phyloP scores from a whole-genome alignment of 1,284 basidiomycete genomes.

The Apiotrichum veenhuisii region DNA sequence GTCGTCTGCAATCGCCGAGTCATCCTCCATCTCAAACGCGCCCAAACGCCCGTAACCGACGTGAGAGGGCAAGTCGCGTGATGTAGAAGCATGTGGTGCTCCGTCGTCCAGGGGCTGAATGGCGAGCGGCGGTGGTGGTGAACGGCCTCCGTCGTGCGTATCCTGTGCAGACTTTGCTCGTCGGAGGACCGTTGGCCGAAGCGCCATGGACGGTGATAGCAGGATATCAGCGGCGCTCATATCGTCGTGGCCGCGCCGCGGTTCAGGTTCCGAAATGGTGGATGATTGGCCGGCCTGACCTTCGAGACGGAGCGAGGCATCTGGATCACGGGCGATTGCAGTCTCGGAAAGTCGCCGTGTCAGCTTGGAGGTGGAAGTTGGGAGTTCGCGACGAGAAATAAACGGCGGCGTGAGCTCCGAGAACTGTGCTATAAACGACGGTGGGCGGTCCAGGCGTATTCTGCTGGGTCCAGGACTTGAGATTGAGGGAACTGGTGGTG shows the following conservation, averaged over 20 bases:
- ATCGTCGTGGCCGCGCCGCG: background rate
- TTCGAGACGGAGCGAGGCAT: constrained; percentile 1
- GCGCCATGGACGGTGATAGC: background rate
- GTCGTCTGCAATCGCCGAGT: constrained; percentile 15
- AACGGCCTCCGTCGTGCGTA: background rate
- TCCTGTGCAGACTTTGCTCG: constrained; percentile 18
- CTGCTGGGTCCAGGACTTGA: background rate
- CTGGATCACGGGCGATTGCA: constrained; percentile 6
- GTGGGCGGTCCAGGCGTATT: background rate
- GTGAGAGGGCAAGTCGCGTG: background rate
- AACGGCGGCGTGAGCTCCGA: constrained; percentile 13
- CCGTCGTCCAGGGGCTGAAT: background rate
- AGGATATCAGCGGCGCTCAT: background rate
- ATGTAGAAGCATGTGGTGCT: background rate
- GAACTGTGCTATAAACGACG: constrained; percentile 11
- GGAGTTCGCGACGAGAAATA: constrained; percentile 12
- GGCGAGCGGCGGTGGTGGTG: background rate
- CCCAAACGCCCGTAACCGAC: background rate
- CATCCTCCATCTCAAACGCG: constrained; percentile 10
- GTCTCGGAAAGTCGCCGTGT: constrained; percentile 15
- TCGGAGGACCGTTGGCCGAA: constrained; percentile 3
- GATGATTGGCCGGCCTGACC: background rate
- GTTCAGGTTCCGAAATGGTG: background rate
- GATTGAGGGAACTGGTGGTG: background rate
- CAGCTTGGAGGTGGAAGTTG: background rate